Conservation (phyloP, 2,329 filamentous ascomycete species). For the Penicillium nordicum region DNA sequence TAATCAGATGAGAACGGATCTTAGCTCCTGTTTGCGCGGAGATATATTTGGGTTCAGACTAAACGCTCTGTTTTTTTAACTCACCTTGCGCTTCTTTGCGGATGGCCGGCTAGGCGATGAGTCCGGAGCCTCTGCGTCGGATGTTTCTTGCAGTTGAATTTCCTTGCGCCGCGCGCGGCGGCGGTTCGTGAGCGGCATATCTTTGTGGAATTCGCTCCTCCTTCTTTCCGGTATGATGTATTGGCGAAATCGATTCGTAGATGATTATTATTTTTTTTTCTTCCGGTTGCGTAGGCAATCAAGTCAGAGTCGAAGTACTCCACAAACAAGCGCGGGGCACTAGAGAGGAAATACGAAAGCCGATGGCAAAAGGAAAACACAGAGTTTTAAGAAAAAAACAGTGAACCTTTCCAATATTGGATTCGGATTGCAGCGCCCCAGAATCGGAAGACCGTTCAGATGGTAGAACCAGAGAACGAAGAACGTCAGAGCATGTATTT, state of each 20-base stretch:
- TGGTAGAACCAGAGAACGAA: slow-evolving; percentile 31
- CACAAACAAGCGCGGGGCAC: slow-evolving; percentile 13
- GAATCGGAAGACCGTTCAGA: slow-evolving; percentile 23
- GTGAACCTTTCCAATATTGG: slow-evolving; percentile 12
- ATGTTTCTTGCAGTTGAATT: slow-evolving; percentile 44
- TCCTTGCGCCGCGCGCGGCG: slow-evolving; percentile 47
- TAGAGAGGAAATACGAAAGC: slow-evolving; percentile 9
- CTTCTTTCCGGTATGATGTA: background rate
- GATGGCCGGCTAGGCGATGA: slow-evolving; percentile 48
- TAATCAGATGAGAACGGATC: slow-evolving; percentile 15
- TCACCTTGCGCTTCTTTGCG: slow-evolving; percentile 49
- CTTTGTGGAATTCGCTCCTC: slow-evolving; percentile 1
- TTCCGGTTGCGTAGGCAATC: slow-evolving; percentile 9
- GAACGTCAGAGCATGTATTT: slow-evolving; percentile 24
- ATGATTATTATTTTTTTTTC: slow-evolving; percentile 7
- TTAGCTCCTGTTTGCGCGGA: slow-evolving; percentile 12
- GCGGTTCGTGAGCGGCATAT: slow-evolving; percentile 44
- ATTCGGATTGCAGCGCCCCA: slow-evolving; percentile 26
- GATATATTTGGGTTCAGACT: slow-evolving; percentile 9
- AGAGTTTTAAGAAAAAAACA: slow-evolving; percentile 10
- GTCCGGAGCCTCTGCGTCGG: slow-evolving; percentile 46
- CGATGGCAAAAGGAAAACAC: slow-evolving; percentile 10
- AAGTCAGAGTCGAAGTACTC: slow-evolving; percentile 6
- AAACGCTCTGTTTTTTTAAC: slow-evolving; percentile 10
- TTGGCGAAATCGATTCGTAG: slow-evolving; percentile 3